Evolutionary conservation across 1,139 yeast genomes (phyloP), one percentile per base, ranked within the genome.

Genomic region (Scheffersomyces segobiensis): DNA sequence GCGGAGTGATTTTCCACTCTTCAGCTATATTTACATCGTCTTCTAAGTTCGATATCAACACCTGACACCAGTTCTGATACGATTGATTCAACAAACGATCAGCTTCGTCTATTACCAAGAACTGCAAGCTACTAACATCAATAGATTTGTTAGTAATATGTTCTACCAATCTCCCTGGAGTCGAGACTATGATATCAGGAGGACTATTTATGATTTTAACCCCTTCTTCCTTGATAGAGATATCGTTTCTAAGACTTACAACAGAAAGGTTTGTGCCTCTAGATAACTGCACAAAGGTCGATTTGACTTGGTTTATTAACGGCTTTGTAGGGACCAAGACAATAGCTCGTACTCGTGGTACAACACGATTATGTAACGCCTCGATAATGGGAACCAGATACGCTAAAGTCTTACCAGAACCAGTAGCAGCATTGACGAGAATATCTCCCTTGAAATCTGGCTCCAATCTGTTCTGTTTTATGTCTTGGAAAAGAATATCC

Each of bases 121-220:
- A 92, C 63, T 85, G 80, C 60, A 95, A 77, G 59, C 82, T 77
- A 22, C 76, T 72, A 58, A 92, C 71, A 58, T 71, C 72, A 18
- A 83, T 65, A 8, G 77, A 65, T 7, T 72, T 72, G 46, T 71
- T 69, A 49, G 77, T 74, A 52, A 93, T 71, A 72, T 95, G 99
- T 64, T 96, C 99, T 17, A 95, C 98, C 53, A 95, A 77, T 70
- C 99, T 83, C 61, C 99, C 99, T 0, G 99, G 99, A 0, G 99
- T 92, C 5, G 93, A 79, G 1, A 95, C 83, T 1, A 95, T 68
- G 7, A 95, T 85, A 72, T 95, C 98, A 0, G 98, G 97, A 1
- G 76, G 79, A 49, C 78, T 74, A 1, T 66, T 69, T 5, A 59
- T 56, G 42, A 91, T 72, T 62, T 81, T 84, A 0, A 65, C 65